A percentile compares a stretch with the other conserved stretches of the same genome.
phyloP scores from a whole-genome alignment of 1,139 yeast species.

The Waltiozyma solani region DNA sequence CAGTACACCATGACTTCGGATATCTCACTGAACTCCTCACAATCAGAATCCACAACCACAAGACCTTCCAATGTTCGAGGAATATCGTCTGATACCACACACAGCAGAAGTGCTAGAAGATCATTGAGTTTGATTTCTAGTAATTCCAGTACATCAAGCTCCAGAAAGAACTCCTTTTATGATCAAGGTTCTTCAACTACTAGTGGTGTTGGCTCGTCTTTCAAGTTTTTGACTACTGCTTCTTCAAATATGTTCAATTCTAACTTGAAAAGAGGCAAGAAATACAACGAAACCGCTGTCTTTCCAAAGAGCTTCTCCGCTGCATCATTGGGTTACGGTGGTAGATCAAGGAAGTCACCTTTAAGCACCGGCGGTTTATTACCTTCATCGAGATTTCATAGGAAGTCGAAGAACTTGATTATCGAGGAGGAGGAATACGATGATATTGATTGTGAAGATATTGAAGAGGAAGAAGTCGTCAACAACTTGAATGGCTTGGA shows the following conservation, averaged over 20 bases:
- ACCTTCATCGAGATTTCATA: background rate
- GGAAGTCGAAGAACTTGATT: background rate
- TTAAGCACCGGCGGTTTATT: background rate
- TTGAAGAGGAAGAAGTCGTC: background rate
- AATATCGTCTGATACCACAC: constrained; percentile 17
- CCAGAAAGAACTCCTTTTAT: constrained; percentile 29
- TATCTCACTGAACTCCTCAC: constrained; percentile 11
- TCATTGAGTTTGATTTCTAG: constrained; percentile 27
- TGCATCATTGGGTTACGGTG: background rate
- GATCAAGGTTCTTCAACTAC: constrained; percentile 15
- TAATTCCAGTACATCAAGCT: constrained; percentile 31
- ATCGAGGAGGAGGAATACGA: background rate
- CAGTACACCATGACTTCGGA: constrained; percentile 17
- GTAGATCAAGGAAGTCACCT: background rate
- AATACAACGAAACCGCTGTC: constrained; percentile 23
- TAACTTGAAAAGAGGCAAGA: constrained; percentile 19
- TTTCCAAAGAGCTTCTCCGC: constrained; percentile 18
- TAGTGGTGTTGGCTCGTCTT: constrained; percentile 1
- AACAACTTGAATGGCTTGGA: too few relatives aligned
- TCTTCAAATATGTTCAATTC: constrained; percentile 6
- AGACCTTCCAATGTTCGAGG: constrained; percentile 17
- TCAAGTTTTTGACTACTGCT: constrained; percentile 1
- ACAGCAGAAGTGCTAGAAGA: constrained; percentile 17
- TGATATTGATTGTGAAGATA: background rate
- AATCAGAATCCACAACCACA: constrained; percentile 7